phyloP scores from a whole-genome alignment of 305 asterid genomes.

The Fraxinus floribunda region DNA sequence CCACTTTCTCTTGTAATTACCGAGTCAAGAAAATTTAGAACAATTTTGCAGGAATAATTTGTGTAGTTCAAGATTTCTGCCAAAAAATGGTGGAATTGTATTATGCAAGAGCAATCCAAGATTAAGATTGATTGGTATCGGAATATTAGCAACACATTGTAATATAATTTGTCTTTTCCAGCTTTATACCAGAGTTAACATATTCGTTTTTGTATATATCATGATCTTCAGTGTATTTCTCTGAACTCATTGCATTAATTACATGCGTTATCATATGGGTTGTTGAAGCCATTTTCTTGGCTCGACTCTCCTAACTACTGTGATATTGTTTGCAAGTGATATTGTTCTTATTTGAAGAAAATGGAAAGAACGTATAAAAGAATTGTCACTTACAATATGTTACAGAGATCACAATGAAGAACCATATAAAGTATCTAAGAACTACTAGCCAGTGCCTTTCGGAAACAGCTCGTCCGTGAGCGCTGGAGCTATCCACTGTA shows the following conservation, averaged over 20 bases:
- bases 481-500: conserved; percentile 82
- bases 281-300: background rate
- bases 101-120: conserved; percentile 35
- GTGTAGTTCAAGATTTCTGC: conserved; percentile 40
- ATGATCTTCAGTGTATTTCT: conserved; percentile 3
- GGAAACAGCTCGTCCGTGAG: conserved; percentile 79
- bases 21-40: conserved; percentile 38
- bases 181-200: background rate
- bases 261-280: background rate
- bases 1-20: conserved; percentile 49
- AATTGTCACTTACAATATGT: background rate
- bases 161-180: background rate
- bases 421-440: background rate
- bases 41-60: conserved; percentile 58
- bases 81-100: conserved; percentile 36
- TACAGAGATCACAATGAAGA: conserved; percentile 2
- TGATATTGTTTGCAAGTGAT: background rate
- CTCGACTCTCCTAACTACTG: background rate
- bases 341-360: background rate
- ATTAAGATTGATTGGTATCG: conserved; percentile 37
- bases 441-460: conserved; percentile 33
- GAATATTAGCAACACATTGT: conserved; percentile 32
- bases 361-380: background rate
- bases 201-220: conserved; percentile 5
- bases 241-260: background rate